Base-by-base conservation (phyloP, 352 stramenopile species). In the Globisporangium yorkense region DNA sequence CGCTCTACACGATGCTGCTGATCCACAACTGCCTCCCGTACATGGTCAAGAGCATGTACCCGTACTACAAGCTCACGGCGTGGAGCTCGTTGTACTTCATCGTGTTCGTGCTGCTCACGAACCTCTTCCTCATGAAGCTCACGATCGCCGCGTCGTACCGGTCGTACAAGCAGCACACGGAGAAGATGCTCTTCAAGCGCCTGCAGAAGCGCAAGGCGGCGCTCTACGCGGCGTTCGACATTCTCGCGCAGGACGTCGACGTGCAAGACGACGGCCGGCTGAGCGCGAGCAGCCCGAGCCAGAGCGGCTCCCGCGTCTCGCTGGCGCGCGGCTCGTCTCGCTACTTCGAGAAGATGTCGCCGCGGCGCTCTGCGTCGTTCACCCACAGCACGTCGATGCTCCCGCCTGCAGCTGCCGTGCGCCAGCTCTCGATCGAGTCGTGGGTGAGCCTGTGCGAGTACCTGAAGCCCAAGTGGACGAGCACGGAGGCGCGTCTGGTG, bases 101-200 rank as follows among this genome's bases (percentile, higher is more conserved):
- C 35, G 48, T 89, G 18, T 91, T 93, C 56, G 77, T 93, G 31
- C 54, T 93, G 54, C 70, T 91, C 44, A 89, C 80, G 15, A 90
- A 88, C 62, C 62, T 92, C 15, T 93, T 93, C 60, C 60, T 93
- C 24, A 66, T 86, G 66, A 93, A 93, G 67, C 77, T 93, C 56
- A 90, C 81, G 29, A 93, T 93, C 53, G 80, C 84, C 57, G 84
- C 89, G 21, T 89, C 79, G 16, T 93, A 91, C 67, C 80, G 83
- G 55, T 89, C 79, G 21, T 93, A 93, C 78, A 89, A 90, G 69
- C 76, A 88, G 27, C 84, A 93, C 70, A 93, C 79, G 1, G 84
- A 93, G 56, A 84, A 69, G 49, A 93, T 91, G 81, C 64, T 93
- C 8, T 91, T 82, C 75, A 93, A 93, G 66, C 77, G 81, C 0